A percentile compares a stretch with the other conserved stretches of the same genome.
phyloP scores from a whole-genome alignment of 2,329 filamentous ascomycete genomes.

The Fusarium albidum region DNA sequence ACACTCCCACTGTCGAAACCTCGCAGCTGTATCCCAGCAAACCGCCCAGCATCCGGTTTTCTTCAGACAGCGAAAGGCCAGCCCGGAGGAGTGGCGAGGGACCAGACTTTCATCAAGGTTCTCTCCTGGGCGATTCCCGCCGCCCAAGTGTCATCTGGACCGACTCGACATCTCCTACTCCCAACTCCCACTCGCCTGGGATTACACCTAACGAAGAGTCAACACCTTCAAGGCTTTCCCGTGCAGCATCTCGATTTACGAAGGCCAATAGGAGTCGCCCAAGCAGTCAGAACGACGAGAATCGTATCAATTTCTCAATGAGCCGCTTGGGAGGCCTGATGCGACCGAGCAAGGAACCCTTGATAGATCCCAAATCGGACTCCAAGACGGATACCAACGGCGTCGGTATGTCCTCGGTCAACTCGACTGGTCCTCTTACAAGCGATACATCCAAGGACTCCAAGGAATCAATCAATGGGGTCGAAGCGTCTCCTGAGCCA shows the following conservation, averaged over 20 bases:
- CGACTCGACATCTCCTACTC: constrained; percentile 52
- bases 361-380: constrained; percentile 36
- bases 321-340: constrained; percentile 62
- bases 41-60: constrained; percentile 62
- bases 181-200: constrained; percentile 47
- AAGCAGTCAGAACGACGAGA: constrained; percentile 65
- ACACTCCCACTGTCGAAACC: constrained; percentile 32
- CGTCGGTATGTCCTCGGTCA: constrained; percentile 38
- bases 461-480: constrained; percentile 20
- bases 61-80: constrained; percentile 60
- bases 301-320: constrained; percentile 65
- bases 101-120: constrained; percentile 46
- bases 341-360: constrained; percentile 58
- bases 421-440: constrained; percentile 37
- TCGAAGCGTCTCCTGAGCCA: constrained; percentile 35
- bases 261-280: constrained; percentile 61
- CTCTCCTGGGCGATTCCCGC: constrained; percentile 48
- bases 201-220: constrained; percentile 61
- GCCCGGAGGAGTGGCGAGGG: constrained; percentile 59
- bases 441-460: constrained; percentile 36
- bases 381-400: constrained; percentile 36
- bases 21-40: constrained; percentile 42
- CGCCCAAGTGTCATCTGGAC: constrained; percentile 61
- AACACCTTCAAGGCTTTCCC: constrained; percentile 62
- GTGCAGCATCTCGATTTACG: constrained; percentile 65